phyloP scores from a whole-genome alignment of 108 stramenopile species.

The Fragilaria radians region DNA sequence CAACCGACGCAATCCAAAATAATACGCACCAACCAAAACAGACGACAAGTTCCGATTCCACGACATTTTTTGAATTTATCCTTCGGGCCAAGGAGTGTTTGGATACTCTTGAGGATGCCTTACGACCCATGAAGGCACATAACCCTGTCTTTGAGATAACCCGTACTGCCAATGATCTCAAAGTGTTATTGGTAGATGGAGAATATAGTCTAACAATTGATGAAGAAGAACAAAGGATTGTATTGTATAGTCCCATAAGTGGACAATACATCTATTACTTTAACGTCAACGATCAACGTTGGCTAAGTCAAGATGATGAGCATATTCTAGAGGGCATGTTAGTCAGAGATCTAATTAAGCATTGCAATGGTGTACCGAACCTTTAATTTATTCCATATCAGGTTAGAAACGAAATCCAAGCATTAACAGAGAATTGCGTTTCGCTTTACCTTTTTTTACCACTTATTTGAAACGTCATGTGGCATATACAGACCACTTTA shows the following conservation, averaged over 20 bases:
- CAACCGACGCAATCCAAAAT: no score
- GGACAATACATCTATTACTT: conserved; percentile 58
- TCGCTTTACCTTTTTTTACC: no score
- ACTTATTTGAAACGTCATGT: no score
- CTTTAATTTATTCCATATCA: conserved; percentile 29
- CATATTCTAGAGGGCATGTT: conserved; percentile 71
- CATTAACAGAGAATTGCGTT: no score
- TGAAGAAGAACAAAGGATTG: conserved; percentile 29
- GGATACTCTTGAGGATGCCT: conserved; percentile 42
- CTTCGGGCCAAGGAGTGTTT: conserved; percentile 39
- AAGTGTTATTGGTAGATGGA: conserved; percentile 44
- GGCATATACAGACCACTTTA: no score
- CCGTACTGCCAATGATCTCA: conserved; percentile 26
- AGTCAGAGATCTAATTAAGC: conserved; percentile 72
- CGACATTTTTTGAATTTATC: conserved; percentile 34
- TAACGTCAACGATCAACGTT: conserved; percentile 45
- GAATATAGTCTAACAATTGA: conserved; percentile 37
- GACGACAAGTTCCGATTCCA: no score
- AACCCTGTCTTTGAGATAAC: conserved; percentile 51
- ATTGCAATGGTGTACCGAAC: conserved; percentile 72
- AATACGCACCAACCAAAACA: no score
- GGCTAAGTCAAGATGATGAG: conserved; percentile 63
- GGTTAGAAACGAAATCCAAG: no score
- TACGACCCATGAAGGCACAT: conserved; percentile 46
- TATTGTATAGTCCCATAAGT: conserved; percentile 57